A percentile compares a stretch with the other conserved stretches of the same genome.
These are phyloP conservation scores for Vigna angularis DNA, from an alignment of 306 rosid species.

Conservation along the genomic window DNA sequence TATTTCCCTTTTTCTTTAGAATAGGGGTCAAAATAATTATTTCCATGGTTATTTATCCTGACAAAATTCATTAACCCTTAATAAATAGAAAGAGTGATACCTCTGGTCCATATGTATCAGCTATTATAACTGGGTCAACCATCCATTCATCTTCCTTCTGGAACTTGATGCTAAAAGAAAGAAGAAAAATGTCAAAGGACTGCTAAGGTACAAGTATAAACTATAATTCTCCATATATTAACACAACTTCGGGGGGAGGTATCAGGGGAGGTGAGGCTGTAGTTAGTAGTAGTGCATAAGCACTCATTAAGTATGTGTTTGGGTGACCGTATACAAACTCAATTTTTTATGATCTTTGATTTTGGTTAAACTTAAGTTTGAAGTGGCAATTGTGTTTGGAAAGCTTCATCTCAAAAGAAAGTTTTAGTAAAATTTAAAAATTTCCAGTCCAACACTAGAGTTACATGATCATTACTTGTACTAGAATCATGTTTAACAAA, in stretches of 20 bases:
- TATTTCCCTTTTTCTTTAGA: not conserved
- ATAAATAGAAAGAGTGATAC: conserved; percentile 49
- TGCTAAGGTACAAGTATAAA: conserved; percentile 30
- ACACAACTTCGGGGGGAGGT: not conserved
- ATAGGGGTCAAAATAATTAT: not conserved
- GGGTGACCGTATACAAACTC: not conserved
- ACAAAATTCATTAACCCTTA: conserved; percentile 7
- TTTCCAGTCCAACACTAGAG: not conserved
- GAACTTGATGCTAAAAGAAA: conserved; percentile 76
- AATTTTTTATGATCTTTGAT: not conserved
- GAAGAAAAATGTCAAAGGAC: conserved; percentile 9
- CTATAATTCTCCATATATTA: conserved; percentile 12
- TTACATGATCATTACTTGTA: not conserved
- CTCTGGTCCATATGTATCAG: conserved; percentile 91
- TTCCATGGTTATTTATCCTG: not conserved
- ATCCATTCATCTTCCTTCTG: conserved; percentile 82
- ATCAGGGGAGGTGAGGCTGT: no score
- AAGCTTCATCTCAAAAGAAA: not conserved
- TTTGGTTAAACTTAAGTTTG: not conserved
- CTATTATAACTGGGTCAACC: conserved; percentile 84
- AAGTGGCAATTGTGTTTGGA: not conserved
- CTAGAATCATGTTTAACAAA: not conserved
- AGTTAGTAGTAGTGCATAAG: no score
- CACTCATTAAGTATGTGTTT: not conserved
- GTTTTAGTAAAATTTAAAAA: not conserved